Percentiles rank a stretch among this genome's conserved stretches.
Conservation (phyloP, 169 alveolate genomes). For the Babesia gibsoni region DNA sequence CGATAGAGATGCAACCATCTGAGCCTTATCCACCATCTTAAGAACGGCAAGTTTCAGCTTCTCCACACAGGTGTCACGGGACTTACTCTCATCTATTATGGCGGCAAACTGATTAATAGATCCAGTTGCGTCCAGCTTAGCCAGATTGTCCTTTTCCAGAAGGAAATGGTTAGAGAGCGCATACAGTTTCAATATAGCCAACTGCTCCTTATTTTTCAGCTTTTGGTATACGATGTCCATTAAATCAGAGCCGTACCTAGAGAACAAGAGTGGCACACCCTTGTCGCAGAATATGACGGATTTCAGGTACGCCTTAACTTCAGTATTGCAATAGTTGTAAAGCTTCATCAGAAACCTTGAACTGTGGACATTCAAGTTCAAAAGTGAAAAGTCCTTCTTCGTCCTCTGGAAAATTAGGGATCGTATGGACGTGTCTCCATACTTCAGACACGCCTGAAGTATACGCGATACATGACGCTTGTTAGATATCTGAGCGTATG, state of each 20-base stretch:
- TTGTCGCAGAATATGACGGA: constrained; percentile 47
- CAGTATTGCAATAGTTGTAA: constrained; percentile 55
- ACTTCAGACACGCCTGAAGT: constrained; percentile 64
- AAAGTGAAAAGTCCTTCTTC: constrained; percentile 24
- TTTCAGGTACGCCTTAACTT: constrained; percentile 38
- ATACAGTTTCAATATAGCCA: constrained; percentile 35
- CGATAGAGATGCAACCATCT: constrained; percentile 39
- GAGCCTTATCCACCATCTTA: constrained; percentile 62
- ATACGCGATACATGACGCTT: constrained; percentile 52
- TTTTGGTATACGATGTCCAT: constrained; percentile 62
- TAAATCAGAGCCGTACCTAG: constrained; percentile 52
- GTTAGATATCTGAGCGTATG: constrained; percentile 16
- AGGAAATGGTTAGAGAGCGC: constrained; percentile 43
- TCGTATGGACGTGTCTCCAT: constrained; percentile 40
- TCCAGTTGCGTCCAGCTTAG: constrained; percentile 3
- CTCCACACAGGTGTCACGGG: constrained; percentile 21
- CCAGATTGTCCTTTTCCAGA: constrained; percentile 21
- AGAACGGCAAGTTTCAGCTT: constrained; percentile 9
- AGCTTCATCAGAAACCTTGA: constrained; percentile 51
- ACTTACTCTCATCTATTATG: constrained; percentile 16
- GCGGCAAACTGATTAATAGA: constrained; percentile 36
- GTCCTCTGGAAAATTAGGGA: constrained; percentile 20
- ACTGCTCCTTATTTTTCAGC: constrained; percentile 54
- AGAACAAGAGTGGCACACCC: constrained; percentile 19
- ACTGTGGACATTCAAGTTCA: constrained; percentile 48